Base-by-base conservation (phyloP, 164 flowering plant genomes). In the Aristolochia californica region DNA sequence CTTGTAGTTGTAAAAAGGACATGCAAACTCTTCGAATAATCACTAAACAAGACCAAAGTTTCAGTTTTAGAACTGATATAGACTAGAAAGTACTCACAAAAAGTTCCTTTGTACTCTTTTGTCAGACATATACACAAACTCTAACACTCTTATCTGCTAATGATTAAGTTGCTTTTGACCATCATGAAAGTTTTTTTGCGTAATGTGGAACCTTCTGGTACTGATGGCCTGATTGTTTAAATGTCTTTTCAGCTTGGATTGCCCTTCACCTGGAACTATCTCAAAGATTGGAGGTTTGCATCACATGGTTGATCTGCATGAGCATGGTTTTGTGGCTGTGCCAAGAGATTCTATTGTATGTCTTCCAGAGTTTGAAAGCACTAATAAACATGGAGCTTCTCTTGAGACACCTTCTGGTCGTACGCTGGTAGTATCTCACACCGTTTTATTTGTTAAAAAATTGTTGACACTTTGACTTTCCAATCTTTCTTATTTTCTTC, bases 331-430 rank as follows among this genome's bases (percentile, higher is more conserved):
- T 65, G 74, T 69, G 16, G 93, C 95, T 28, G 78, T 76, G 2
- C 73, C 86, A 18, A 73, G 95, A 76, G 98, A 91, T 64, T 79
- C 95, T 21, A 63, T 85, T 48, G 55, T 67, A 14, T 80, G 80
- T 67, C 75, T 91, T 68, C 98, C 98, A 1, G 80, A 75, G 20
- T 61, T 50, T 67, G 72, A 63, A 21, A 59, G 75, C 58, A 71
- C 78, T 63, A 81, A 79, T 60, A 83, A 77, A 70, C n/a, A 60
- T 40, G 91, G 94, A 57, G 87, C 95, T 48, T 83, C 95, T 51
- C 85, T 87, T 59, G 91, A 85, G 64, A 85, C 94, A 27, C 80
- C 89, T 45, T 69, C 70, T 54, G 95, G 97, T 48, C 94, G 97
- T 45, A 64, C 57, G 50, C 68, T 81, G 82, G 93, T 89, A 78